phyloP scores from a whole-genome alignment of 306 rosid genomes.

The Prunus armeniaca region DNA sequence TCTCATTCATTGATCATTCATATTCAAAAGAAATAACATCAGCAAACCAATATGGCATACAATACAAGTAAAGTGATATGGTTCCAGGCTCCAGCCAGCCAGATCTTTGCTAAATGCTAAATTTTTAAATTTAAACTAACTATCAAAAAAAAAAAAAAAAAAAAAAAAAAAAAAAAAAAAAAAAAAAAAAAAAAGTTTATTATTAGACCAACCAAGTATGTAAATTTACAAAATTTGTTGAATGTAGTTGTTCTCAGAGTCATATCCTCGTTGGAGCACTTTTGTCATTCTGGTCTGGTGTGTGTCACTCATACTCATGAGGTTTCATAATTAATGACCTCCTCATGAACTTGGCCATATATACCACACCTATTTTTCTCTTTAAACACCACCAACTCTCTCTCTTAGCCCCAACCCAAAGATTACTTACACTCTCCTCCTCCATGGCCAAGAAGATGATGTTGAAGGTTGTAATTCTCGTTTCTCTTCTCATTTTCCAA shows the following conservation, averaged over 20 bases:
- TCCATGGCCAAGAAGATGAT: conserved; percentile 13
- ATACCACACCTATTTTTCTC: neutral
- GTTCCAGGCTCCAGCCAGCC: no score
- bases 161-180: neutral
- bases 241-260: neutral
- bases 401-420: no score
- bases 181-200: neutral
- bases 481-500: conserved; percentile 39
- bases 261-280: neutral
- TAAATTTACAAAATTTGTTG: neutral
- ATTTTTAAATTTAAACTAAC: neutral
- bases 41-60: no score
- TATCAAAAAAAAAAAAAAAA: neutral
- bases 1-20: accelerated
- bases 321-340: no score
- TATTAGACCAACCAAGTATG: neutral
- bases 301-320: neutral
- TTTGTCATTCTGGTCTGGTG: neutral
- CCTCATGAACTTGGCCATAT: neutral
- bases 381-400: neutral
- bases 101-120: neutral
- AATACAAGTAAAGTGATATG: no score
- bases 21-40: no score
- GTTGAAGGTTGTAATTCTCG: conserved; percentile 22
- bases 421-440: no score